phyloP scores from a whole-genome alignment of 148 eudicot genomes.

The Camellia japonica region DNA sequence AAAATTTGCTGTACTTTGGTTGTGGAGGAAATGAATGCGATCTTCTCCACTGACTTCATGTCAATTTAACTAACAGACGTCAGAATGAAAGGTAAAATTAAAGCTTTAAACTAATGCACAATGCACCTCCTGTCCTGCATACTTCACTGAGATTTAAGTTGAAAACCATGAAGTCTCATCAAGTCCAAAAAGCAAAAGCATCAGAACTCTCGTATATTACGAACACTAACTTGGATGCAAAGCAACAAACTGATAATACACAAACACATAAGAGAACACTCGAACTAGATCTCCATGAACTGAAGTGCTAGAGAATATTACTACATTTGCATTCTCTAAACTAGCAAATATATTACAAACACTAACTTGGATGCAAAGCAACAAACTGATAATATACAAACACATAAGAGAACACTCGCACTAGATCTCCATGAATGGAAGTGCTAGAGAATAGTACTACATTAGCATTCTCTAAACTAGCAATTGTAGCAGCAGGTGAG shows the following conservation, averaged over 20 bases:
- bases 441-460: background rate
- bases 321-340: background rate
- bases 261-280: background rate
- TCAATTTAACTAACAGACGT: constrained; percentile 16
- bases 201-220: background rate
- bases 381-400: background rate
- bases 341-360: background rate
- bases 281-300: background rate
- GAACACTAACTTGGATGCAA: background rate
- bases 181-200: background rate
- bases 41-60: constrained; percentile 69
- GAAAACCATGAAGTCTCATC: background rate
- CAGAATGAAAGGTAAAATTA: background rate
- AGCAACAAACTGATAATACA: background rate
- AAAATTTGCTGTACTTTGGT: constrained; percentile 78
- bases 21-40: constrained; percentile 66
- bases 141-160: background rate
- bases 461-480: background rate
- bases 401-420: background rate
- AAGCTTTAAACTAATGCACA: constrained; percentile 6
- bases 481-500: background rate
- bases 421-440: background rate
- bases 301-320: background rate
- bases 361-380: background rate
- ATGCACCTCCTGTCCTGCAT: background rate